phyloP scores from a whole-genome alignment of 305 asterid genomes.

The Vinca major region DNA sequence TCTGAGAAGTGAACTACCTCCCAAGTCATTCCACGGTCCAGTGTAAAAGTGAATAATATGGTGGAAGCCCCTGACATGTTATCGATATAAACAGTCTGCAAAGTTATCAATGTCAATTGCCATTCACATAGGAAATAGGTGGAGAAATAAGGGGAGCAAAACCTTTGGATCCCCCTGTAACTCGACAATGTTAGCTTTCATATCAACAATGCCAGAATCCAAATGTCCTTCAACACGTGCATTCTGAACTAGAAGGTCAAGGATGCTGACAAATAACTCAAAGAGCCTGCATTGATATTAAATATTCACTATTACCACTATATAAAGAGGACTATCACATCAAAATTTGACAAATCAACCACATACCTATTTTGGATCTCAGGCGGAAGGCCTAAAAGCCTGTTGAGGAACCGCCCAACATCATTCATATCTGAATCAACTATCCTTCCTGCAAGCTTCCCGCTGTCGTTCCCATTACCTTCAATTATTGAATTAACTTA shows the following conservation, averaged over 20 bases:
- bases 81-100: constrained; percentile 92
- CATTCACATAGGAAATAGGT: constrained; percentile 22
- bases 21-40: constrained; percentile 94
- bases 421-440: constrained; percentile 92
- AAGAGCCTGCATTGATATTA: constrained; percentile 57
- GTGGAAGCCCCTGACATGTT: constrained; percentile 90
- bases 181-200: constrained; percentile 71
- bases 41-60: constrained; percentile 67
- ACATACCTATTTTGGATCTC: constrained; percentile 82
- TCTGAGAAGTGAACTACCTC: constrained; percentile 47
- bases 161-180: constrained; percentile 84
- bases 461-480: constrained; percentile 75
- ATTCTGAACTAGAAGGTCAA: constrained; percentile 60
- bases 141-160: constrained; percentile 20
- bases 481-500: constrained; percentile 11
- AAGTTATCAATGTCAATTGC: constrained; percentile 26
- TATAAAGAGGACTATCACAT: constrained; percentile 7
- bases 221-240: constrained; percentile 88
- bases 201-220: constrained; percentile 91
- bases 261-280: constrained; percentile 78
- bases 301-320: constrained; percentile 20
- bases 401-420: constrained; percentile 92
- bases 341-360: constrained; percentile 20
- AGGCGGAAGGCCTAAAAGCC: constrained; percentile 91
- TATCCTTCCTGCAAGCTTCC: constrained; percentile 68